Conservation (phyloP, 2,329 filamentous ascomycete genomes). For the Calycina herbarum region DNA sequence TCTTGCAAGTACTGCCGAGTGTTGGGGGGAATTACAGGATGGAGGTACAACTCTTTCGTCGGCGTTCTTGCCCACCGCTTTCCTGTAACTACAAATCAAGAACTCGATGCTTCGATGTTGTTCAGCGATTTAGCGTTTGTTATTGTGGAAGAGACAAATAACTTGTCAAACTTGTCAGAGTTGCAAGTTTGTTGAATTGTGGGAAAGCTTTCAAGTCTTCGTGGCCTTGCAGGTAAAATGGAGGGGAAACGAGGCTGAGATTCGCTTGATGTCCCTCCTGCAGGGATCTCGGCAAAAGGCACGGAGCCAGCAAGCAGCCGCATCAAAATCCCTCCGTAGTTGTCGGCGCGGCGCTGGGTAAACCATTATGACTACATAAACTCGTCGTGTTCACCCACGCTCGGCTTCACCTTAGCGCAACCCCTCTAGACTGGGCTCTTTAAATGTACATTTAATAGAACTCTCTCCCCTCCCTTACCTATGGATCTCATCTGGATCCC, state of each 20-base stretch:
- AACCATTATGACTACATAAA: not conserved
- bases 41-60: not conserved
- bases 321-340: not conserved
- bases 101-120: too few species aligned
- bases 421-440: not conserved
- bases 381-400: not conserved
- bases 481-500: slow-evolving; percentile 33
- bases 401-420: slow-evolving; percentile 8
- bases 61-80: not conserved
- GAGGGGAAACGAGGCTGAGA: slow-evolving; percentile 3
- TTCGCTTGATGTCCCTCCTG: not conserved
- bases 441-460: slow-evolving; percentile 5
- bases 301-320: not conserved
- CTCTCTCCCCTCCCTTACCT: slow-evolving; percentile 13
- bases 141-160: too few species aligned
- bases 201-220: not conserved
- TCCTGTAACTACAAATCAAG: not conserved
- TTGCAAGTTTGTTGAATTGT: too few species aligned
- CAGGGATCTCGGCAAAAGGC: not conserved
- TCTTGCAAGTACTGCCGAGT: slow-evolving; percentile 38
- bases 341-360: not conserved
- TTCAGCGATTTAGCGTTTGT: too few species aligned
- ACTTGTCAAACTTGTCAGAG: too few species aligned
- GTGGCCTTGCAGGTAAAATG: not conserved
- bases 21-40: slow-evolving; percentile 40